These are phyloP conservation scores for Cryphonectria parasitica DNA, from an alignment of 2,329 filamentous ascomycete species.

Conservation along the genomic window DNA sequence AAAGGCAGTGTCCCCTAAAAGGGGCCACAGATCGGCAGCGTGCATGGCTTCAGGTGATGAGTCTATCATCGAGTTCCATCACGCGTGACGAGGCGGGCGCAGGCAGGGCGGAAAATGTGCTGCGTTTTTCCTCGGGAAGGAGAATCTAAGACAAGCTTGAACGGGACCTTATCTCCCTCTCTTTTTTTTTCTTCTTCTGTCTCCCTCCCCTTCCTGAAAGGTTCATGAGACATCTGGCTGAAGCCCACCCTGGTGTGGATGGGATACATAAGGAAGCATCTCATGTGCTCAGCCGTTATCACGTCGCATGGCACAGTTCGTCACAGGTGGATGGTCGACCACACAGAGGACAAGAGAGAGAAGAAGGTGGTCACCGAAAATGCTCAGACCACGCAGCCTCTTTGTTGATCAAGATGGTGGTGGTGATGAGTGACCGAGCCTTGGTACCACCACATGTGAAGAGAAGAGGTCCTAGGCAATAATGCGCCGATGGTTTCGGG, in stretches of 20 bases:
- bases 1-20: neutral
- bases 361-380: neutral
- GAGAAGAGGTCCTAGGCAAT: too few species aligned
- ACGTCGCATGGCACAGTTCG: constrained; percentile 16
- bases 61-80: neutral
- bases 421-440: neutral
- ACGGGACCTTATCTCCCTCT: constrained; percentile 3
- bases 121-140: constrained; percentile 2
- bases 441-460: neutral
- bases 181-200: neutral
- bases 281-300: constrained; percentile 24
- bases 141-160: neutral
- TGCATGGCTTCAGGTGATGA: neutral
- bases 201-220: neutral
- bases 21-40: constrained; percentile 2
- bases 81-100: neutral
- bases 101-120: neutral
- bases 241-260: neutral
- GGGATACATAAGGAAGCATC: neutral
- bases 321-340: neutral
- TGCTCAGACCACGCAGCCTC: neutral
- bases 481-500: neutral
- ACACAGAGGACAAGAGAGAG: constrained; percentile 9
- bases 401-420: neutral
- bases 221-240: constrained; percentile 15